Conservation (phyloP, 2,329 filamentous ascomycete genomes). For the Purpureocillium lavendulum region DNA sequence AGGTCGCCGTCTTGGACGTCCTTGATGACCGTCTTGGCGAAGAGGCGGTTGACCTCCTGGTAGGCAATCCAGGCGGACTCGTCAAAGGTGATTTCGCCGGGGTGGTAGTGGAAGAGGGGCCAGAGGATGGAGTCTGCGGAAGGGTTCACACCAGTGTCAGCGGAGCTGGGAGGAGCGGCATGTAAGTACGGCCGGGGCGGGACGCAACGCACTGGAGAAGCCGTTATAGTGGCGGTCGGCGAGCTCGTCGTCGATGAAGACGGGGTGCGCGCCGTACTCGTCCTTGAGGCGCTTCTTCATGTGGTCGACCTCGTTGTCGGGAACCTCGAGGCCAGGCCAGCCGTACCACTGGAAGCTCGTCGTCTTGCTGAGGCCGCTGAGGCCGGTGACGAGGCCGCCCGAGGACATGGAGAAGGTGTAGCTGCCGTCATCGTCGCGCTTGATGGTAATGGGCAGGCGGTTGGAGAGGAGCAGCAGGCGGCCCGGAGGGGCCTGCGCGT, state of each 20-base stretch:
- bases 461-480: constrained; percentile 84
- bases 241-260: constrained; percentile 89
- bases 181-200: background rate
- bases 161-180: background rate
- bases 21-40: constrained; percentile 78
- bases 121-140: constrained; percentile 83
- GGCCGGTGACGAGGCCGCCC: constrained; percentile 85
- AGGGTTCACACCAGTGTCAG: background rate
- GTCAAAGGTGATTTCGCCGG: constrained; percentile 96
- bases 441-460: constrained; percentile 92
- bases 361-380: constrained; percentile 85
- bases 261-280: constrained; percentile 81
- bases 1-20: constrained; percentile 90
- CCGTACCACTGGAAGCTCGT: constrained; percentile 98
- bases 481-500: constrained; percentile 26
- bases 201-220: constrained; percentile 67
- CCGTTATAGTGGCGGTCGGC: constrained; percentile 97
- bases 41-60: constrained; percentile 84
- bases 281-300: constrained; percentile 75
- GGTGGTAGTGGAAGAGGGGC: constrained; percentile 98
- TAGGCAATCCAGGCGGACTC: constrained; percentile 92
- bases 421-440: constrained; percentile 81
- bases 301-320: constrained; percentile 67
- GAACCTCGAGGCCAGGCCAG: constrained; percentile 90
- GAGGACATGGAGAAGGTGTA: constrained; percentile 97